These are phyloP conservation scores for Pyrus hybrid DNA, from an alignment of 331 rosid genomes.

Conservation along the genomic window DNA sequence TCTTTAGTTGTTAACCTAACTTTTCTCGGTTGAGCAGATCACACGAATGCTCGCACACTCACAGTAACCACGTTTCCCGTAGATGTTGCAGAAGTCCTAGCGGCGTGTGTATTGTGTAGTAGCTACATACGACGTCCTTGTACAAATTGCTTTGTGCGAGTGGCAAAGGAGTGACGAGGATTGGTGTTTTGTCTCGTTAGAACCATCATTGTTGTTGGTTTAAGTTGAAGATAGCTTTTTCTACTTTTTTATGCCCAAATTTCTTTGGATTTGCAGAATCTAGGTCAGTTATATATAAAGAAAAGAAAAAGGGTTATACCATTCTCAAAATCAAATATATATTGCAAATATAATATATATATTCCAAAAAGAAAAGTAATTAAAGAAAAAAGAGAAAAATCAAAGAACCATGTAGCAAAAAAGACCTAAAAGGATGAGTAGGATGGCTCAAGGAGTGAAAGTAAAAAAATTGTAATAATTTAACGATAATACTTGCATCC, in stretches of 20 bases:
- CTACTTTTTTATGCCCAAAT: not conserved
- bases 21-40: not conserved
- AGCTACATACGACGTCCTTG: no score
- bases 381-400: not conserved
- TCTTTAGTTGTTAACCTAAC: no score
- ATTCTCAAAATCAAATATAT: not conserved
- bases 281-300: not conserved
- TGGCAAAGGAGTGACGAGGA: not conserved
- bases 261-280: slow-evolving; percentile 5
- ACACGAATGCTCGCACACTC: not conserved
- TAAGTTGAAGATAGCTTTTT: slow-evolving; percentile 6
- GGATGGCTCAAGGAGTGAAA: not conserved
- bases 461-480: not conserved
- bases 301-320: not conserved
- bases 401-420: not conserved
- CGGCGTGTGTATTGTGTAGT: no score
- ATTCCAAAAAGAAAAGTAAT: not conserved
- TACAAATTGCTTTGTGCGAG: no score
- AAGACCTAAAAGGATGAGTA: not conserved
- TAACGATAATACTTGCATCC: no score
- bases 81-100: no score
- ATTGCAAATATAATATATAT: not conserved
- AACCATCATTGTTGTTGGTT: not conserved
- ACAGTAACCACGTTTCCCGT: no score
- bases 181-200: slow-evolving; percentile 14